Base-by-base conservation (phyloP, 2,329 filamentous ascomycete species). In the Ambrosiella xylebori region DNA sequence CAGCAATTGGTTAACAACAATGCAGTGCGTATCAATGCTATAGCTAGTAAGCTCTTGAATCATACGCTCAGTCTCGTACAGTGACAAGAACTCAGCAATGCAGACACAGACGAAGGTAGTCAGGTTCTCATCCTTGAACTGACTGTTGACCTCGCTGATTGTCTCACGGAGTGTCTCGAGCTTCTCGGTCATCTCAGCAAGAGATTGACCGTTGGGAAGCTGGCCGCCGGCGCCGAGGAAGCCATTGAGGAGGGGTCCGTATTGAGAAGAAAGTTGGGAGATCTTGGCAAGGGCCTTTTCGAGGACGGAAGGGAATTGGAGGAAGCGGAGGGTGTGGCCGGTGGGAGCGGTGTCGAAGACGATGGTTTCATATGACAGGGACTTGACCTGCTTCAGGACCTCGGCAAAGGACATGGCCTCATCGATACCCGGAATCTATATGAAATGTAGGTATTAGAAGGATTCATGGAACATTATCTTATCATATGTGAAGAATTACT, bases 351-450 rank as follows among this genome's bases (percentile, higher is more conserved):
- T 98, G 71, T 98, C 93, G 79, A 98, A 98, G 71, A 98, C 88
- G 74, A 98, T 97, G 67, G 91, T 88, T 71, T 97, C 93, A 79
- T 98, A 98, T 54, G 89, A 95, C 68, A 97, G 86, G 45, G 88
- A 95, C 74, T 97, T 97, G 74, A 98, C 93, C 73, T 98, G 93
- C 73, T 98, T 98, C 67, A 98, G 80, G 63, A 98, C 93, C 75
- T 98, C 93, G 69, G 93, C 93, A 68, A 98, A 98, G 59, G 90
- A 96, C 93, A 98, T 98, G 70, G 93, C 93, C 73, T 98, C 93
- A 69, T 98, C 93, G 62, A 98, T 95, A 73, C 93, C 93, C 15
- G 93, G 93, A 62, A 98, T 98, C 88, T 95, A 65, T 40, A 36
- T 7, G 17, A 56, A 11, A 11, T 12, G 13, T 51, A n/a, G 12